Conservation (phyloP, 2,329 filamentous ascomycete genomes). For the Diplodia corticola region DNA sequence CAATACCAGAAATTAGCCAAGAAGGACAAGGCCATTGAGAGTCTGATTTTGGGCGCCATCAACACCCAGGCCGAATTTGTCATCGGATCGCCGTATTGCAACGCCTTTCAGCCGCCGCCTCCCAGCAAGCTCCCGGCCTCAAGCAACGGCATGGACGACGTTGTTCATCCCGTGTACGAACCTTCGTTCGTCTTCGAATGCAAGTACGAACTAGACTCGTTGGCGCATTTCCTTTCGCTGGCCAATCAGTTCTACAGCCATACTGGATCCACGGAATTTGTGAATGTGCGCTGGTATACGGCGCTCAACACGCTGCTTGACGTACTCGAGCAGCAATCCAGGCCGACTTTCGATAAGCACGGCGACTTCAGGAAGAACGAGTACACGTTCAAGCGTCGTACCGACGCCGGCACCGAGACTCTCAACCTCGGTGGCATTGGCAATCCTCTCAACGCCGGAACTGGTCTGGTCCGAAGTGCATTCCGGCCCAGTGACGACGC, state of each 20-base stretch:
- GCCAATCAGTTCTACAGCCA: constrained; percentile 83
- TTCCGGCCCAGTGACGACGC: constrained; percentile 96
- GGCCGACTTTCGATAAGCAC: constrained; percentile 75
- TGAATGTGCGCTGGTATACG: constrained; percentile 74
- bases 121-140: constrained; percentile 72
- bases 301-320: constrained; percentile 73
- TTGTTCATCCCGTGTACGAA: constrained; percentile 84
- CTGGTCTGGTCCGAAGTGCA: constrained; percentile 83
- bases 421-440: constrained; percentile 78
- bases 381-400: constrained; percentile 85
- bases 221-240: constrained; percentile 86
- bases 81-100: constrained; percentile 93
- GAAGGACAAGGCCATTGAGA: constrained; percentile 75
- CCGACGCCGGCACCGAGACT: constrained; percentile 84
- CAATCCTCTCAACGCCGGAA: constrained; percentile 85
- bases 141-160: constrained; percentile 78
- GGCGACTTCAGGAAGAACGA: constrained; percentile 67
- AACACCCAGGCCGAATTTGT: constrained; percentile 96
- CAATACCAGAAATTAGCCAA: constrained; percentile 86
- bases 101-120: constrained; percentile 93
- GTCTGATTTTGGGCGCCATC: constrained; percentile 85
- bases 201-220: constrained; percentile 97
- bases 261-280: constrained; percentile 74
- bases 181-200: constrained; percentile 88
- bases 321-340: constrained; percentile 76